A percentile compares a stretch with the other conserved stretches of the same genome.
Conservation (phyloP, 306 rosid species). For the Trifolium fragiferum region DNA sequence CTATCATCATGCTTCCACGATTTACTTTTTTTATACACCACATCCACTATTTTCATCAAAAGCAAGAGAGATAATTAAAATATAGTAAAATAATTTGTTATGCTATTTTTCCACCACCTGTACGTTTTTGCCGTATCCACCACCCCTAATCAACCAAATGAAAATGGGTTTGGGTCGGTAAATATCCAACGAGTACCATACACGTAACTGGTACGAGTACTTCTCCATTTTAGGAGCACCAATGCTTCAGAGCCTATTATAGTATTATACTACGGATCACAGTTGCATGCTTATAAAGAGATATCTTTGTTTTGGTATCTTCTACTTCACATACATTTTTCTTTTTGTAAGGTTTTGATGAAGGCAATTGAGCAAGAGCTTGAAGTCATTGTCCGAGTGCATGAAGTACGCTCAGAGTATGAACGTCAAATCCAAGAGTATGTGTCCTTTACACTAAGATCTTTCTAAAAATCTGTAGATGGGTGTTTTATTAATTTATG, state of each 20-base stretch:
- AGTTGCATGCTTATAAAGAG: slow-evolving; percentile 12
- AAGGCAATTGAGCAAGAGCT: slow-evolving; percentile 89
- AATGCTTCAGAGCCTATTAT: not conserved
- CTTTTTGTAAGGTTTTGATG: slow-evolving; percentile 69
- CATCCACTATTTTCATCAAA: no score
- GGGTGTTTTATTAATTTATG: slow-evolving; percentile 23
- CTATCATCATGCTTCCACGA: no score
- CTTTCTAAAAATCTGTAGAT: slow-evolving; percentile 25
- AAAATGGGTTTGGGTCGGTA: no score
- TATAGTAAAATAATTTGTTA: no score
- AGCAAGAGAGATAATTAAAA: no score
- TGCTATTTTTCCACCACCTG: no score
- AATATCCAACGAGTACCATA: not conserved
- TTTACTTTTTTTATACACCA: no score
- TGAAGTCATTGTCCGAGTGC: slow-evolving; percentile 86
- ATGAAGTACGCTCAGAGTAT: slow-evolving; percentile 94
- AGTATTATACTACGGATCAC: slow-evolving; percentile 9
- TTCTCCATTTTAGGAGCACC: not conserved
- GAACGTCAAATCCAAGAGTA: slow-evolving; percentile 92
- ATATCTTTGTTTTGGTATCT: slow-evolving; percentile 24
- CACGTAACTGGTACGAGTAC: not conserved
- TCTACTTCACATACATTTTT: slow-evolving; percentile 36
- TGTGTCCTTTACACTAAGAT: slow-evolving; percentile 34
- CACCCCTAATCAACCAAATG: no score
- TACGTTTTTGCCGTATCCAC: no score